Evolutionary conservation across 208 protist species (phyloP), one percentile per base, ranked within the genome.

Genomic region (Herpetomonas muscarum): DNA sequence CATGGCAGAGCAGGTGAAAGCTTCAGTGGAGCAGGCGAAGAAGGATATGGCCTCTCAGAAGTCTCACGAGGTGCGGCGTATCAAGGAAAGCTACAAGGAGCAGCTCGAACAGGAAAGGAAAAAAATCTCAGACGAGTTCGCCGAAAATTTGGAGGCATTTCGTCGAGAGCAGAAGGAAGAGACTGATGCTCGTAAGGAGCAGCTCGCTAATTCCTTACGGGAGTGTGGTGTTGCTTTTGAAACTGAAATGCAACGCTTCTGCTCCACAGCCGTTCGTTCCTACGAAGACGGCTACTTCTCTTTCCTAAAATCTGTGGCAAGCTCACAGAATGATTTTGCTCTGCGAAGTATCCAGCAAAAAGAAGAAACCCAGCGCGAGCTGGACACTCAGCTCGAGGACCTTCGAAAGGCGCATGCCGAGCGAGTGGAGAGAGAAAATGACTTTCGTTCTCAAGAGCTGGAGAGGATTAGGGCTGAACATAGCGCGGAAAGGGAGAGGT

Each of bases 61-160:
- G 24, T 3, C 37, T 13, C 3, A 34, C 3, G 51, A 67, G 28
- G 5, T 64, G 45, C 37, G 24, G 15, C 41, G 28, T 6, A 41
- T 77, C 28, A 54, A 64, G 10, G 60, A 64, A 47, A 70, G 65
- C 4, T 55, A 58, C 34, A 39, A 76, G 42, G 51, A 50, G 7
- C 57, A 84, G 1, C 39, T 79, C 5, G 63, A 73, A 7, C 52
- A 61, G 17, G 77, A 85, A 54, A 74, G 65, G 57, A 41, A 52
- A 17, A 81, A 81, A 29, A 53, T 64, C 10, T 64, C 76, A n/a
- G 53, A 67, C 6, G 70, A 80, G 22, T 24, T 66, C 12, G 52
- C 58, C 19, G 55, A 72, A 12, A 64, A 66, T 19, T 55, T 85
- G 15, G 77, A 80, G 13, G 48, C 42, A 0, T 78, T 80, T 45